These are phyloP conservation scores for Friedmanniomyces simplex DNA, from an alignment of 495 filamentous ascomycete species.

Conservation along the genomic window DNA sequence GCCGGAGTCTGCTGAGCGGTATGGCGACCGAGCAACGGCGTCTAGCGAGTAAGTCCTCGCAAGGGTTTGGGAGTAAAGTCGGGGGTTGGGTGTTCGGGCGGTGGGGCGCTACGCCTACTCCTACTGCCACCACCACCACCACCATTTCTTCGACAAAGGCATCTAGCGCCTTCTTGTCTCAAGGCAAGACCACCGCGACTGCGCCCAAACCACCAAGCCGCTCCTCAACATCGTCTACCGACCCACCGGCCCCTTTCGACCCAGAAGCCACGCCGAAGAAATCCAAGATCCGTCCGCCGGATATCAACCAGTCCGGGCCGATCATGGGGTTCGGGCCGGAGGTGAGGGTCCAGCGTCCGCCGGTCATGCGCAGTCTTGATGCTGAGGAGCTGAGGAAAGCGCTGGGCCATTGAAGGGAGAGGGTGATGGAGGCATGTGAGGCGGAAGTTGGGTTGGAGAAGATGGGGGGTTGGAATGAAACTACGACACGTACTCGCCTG, in stretches of 20 bases:
- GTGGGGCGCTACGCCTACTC: conserved; percentile 27
- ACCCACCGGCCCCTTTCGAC: background rate
- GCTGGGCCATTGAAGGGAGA: conserved; percentile 6
- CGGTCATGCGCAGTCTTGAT: conserved; percentile 28
- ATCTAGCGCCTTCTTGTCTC: background rate
- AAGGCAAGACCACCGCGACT: background rate
- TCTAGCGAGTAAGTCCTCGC: background rate
- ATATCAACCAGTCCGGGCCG: conserved; percentile 31
- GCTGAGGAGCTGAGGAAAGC: conserved; percentile 26
- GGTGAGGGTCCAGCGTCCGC: conserved; percentile 14
- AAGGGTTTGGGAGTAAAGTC: conserved; percentile 22
- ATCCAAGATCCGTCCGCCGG: conserved; percentile 21
- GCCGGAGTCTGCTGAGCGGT: conserved; percentile 21
- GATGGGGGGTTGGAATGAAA: background rate
- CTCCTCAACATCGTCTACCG: background rate
- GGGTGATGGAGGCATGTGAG: background rate
- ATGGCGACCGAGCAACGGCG: conserved; percentile 22
- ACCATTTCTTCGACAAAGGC: background rate
- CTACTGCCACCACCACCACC: conserved; percentile 2
- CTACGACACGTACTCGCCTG: no score
- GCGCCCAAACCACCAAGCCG: background rate
- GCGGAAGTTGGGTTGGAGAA: background rate
- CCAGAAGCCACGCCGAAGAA: conserved; percentile 10
- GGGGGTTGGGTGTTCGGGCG: conserved; percentile 32
- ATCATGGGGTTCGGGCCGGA: conserved; percentile 27